A percentile compares a stretch with the other conserved stretches of the same genome.
Conservation (phyloP, 495 filamentous ascomycete species). For the Podospora sp. region DNA sequence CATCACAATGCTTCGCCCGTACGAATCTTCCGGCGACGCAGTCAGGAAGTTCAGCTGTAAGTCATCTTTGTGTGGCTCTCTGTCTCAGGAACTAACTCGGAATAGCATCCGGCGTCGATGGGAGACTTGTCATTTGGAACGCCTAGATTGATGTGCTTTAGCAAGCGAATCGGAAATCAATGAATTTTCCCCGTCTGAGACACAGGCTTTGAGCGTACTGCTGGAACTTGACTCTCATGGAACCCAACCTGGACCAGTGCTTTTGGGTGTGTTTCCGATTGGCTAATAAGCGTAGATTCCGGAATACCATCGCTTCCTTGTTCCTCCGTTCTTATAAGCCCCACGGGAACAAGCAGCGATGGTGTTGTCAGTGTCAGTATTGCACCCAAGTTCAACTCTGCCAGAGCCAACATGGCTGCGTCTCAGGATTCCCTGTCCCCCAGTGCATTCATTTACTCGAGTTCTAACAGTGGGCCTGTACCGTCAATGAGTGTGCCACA, state of each 20-base stretch:
- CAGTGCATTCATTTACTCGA: neutral
- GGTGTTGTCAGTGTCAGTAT: neutral
- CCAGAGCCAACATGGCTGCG: neutral
- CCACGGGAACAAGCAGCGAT: neutral
- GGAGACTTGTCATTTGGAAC: conserved; percentile 83
- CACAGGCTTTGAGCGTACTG: conserved; percentile 2
- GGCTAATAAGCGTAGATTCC: neutral
- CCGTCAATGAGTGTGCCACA: neutral
- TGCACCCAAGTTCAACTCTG: neutral
- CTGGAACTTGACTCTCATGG: neutral
- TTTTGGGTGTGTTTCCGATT: neutral
- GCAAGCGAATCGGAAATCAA: neutral
- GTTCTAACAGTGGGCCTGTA: neutral
- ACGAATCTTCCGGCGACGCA: conserved; percentile 63
- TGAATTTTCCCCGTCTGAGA: neutral
- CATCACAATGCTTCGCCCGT: conserved; percentile 78
- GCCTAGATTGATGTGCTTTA: conserved; percentile 31
- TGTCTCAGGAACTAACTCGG: conserved; percentile 43
- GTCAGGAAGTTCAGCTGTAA: conserved; percentile 88
- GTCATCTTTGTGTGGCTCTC: conserved; percentile 38
- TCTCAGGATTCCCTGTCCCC: neutral
- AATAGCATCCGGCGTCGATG: conserved; percentile 88
- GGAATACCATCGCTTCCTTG: neutral
- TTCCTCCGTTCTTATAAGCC: neutral
- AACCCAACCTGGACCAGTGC: neutral